A percentile compares a stretch with the other conserved stretches of the same genome.
Conservation (phyloP, 2,329 filamentous ascomycete species). For the Nothophoma quercina region DNA sequence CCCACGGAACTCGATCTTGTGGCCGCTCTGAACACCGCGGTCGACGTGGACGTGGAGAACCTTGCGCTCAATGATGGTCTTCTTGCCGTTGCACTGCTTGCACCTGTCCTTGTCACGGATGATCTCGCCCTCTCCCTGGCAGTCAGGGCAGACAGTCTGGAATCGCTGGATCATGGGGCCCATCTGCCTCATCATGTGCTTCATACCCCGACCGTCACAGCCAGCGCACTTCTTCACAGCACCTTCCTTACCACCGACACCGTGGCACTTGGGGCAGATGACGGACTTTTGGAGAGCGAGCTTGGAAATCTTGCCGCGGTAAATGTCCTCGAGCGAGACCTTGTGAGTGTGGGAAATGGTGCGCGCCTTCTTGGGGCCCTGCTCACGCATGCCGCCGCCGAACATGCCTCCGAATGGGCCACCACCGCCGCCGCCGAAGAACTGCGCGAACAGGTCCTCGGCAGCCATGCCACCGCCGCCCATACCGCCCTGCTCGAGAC, state of each 20-base stretch:
- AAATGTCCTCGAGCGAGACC: conserved; percentile 96
- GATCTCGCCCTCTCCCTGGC: conserved; percentile 94
- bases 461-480: conserved; percentile 84
- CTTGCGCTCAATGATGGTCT: conserved; percentile 96
- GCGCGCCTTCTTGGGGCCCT: conserved; percentile 87
- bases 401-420: conserved; percentile 72
- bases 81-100: conserved; percentile 96
- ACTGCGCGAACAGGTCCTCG: conserved; percentile 95
- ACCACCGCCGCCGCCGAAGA: conserved; percentile 75
- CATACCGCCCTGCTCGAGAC: conserved; percentile 83
- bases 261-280: conserved; percentile 94
- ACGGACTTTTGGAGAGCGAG: conserved; percentile 96
- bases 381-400: conserved; percentile 71
- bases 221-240: conserved; percentile 92
- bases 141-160: conserved; percentile 98
- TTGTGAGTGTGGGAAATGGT: conserved; percentile 99
- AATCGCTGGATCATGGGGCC: conserved; percentile 99
- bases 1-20: conserved; percentile 95
- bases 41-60: conserved; percentile 98
- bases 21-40: conserved; percentile 88
- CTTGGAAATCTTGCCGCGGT: conserved; percentile 97
- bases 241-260: conserved; percentile 94
- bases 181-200: conserved; percentile 99
- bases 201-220: conserved; percentile 96
- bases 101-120: conserved; percentile 97